Percentiles rank a stretch among this genome's conserved stretches.
Evolutionary conservation across 1,284 basidiomycete species (phyloP).

Genomic region (Prillingera fragicola): DNA sequence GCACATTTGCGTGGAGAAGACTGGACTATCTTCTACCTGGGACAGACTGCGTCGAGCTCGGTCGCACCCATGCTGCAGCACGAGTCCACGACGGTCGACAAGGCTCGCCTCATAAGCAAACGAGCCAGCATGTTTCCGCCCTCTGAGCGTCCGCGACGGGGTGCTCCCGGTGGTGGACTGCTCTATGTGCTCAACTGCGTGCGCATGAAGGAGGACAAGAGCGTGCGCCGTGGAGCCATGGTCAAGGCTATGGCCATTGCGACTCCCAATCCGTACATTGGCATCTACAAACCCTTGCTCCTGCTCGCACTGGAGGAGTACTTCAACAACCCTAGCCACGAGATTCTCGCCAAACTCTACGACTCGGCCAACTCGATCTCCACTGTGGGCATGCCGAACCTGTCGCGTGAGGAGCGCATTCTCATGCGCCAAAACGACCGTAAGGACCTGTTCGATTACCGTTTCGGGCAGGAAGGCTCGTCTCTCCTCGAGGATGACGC

Average conservation of each 20-base stretch:
- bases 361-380: conserved; percentile 91
- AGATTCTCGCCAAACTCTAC: conserved; percentile 79
- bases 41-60: conserved; percentile 80
- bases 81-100: conserved; percentile 28
- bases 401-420: conserved; percentile 76
- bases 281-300: conserved; percentile 96
- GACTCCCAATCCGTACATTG: conserved; percentile 89
- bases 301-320: conserved; percentile 94
- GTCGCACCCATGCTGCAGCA: conserved; percentile 70
- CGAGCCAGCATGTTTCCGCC: conserved; percentile 21
- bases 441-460: conserved; percentile 86
- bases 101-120: conserved; percentile 10
- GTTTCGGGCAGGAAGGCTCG: conserved; percentile 48
- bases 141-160: conserved; percentile 27
- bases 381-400: conserved; percentile 66
- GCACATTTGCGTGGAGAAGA: conserved; percentile 90
- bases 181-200: conserved; percentile 91
- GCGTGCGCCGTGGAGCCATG: conserved; percentile 81
- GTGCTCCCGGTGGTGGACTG: conserved; percentile 53
- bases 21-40: conserved; percentile 98
- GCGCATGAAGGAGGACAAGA: conserved; percentile 89
- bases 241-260: conserved; percentile 96
- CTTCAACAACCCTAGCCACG: conserved; percentile 77
- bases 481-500: background rate
- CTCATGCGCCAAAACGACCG: conserved; percentile 84